phyloP scores from a whole-genome alignment of 306 rosid species.

The Lotus japonicus region DNA sequence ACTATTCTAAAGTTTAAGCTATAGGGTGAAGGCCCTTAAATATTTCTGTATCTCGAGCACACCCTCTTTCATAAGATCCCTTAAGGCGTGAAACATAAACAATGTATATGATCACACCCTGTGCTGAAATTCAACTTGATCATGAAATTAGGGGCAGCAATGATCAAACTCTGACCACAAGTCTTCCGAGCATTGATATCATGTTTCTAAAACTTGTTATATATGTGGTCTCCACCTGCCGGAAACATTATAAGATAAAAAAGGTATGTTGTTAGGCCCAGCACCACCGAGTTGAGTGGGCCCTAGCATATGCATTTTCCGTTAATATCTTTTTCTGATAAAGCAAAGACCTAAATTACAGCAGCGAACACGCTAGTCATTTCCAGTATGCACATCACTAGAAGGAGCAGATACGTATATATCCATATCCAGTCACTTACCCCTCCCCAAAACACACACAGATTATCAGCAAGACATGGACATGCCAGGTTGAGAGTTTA shows the following conservation, averaged over 20 bases:
- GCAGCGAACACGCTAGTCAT: background rate
- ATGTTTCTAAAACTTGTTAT: conserved; percentile 5
- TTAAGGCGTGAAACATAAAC: background rate
- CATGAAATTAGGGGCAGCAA: background rate
- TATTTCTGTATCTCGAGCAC: background rate
- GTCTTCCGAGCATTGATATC: background rate
- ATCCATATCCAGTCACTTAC: background rate
- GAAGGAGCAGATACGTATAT: conserved; percentile 14
- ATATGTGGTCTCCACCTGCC: background rate
- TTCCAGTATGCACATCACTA: background rate
- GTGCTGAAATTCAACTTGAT: background rate
- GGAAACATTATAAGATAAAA: background rate
- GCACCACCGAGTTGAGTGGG: no score
- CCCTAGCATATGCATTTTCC: background rate
- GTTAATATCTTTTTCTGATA: background rate
- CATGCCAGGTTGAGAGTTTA: conserved; percentile 60
- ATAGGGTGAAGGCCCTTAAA: background rate
- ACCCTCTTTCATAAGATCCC: background rate
- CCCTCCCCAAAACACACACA: conserved; percentile 33
- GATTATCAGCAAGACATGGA: conserved; percentile 41
- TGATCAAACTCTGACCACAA: conserved; percentile 1
- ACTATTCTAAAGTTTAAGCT: conserved; percentile 1
- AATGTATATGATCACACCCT: background rate
- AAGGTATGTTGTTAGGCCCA: background rate
- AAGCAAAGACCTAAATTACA: background rate